Conservation (phyloP, 2,329 filamentous ascomycete genomes). For the Alternaria incomplexa region DNA sequence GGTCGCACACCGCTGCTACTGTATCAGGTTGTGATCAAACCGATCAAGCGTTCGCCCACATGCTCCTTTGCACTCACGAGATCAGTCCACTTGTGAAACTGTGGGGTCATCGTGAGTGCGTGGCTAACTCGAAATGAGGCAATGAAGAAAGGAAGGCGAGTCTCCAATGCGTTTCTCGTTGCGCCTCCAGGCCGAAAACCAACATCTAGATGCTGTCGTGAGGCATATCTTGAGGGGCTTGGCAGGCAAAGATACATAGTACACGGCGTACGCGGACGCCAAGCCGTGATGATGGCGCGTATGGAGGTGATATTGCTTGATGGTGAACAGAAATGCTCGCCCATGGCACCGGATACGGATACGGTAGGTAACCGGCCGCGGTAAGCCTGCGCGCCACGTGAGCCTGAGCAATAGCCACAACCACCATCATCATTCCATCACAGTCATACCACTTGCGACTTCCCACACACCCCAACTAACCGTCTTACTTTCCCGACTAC, state of each 20-base stretch:
- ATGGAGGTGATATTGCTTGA: background rate
- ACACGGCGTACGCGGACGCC: background rate
- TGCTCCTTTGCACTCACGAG: background rate
- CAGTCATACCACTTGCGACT: background rate
- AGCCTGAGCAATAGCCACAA: background rate
- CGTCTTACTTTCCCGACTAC: background rate
- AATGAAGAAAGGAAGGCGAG: slow-evolving; percentile 17
- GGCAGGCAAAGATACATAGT: background rate
- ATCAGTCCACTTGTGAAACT: slow-evolving; percentile 1
- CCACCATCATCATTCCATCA: background rate
- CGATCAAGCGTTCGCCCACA: slow-evolving; percentile 11
- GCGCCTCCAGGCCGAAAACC: background rate
- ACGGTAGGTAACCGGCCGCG: background rate
- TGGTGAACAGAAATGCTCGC: background rate
- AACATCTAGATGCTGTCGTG: background rate
- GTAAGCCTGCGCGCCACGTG: background rate
- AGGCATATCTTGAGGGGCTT: background rate
- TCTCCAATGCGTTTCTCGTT: background rate
- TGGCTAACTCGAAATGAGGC: slow-evolving; percentile 17
- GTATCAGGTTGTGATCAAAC: background rate
- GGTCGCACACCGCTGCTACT: background rate
- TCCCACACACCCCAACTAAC: background rate
- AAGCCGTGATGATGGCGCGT: background rate
- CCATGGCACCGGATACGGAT: background rate
- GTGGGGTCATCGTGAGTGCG: background rate